These are phyloP conservation scores for Agaricus bisporus DNA, from an alignment of 768 basidiomycete genomes.

Conservation along the genomic window DNA sequence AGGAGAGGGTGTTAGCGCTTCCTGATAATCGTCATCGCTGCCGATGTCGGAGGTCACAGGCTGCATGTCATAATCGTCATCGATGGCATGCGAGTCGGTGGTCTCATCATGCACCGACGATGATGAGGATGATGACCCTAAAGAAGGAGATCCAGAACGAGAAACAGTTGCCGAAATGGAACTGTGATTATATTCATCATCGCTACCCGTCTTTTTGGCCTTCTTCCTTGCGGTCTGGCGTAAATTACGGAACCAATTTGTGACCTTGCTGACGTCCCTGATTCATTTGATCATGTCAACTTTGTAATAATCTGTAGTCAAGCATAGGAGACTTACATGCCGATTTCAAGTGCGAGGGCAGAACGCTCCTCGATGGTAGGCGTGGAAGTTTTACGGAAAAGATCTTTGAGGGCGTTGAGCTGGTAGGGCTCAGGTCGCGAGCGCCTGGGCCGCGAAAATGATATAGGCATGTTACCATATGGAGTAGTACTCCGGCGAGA, in stretches of 20 bases:
- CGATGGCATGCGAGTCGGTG: slow-evolving; percentile 44
- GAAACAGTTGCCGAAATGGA: slow-evolving; percentile 39
- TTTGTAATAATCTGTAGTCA: slow-evolving; percentile 13
- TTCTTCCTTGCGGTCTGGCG: slow-evolving; percentile 77
- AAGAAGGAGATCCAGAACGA: slow-evolving; percentile 45
- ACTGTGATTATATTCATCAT: slow-evolving; percentile 32
- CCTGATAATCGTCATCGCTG: slow-evolving; percentile 70
- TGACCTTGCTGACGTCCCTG: slow-evolving; percentile 80
- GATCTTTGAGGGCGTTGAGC: slow-evolving; percentile 65
- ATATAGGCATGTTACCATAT: slow-evolving; percentile 32
- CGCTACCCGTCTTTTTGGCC: slow-evolving; percentile 42
- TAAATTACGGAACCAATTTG: slow-evolving; percentile 85
- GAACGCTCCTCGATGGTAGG: slow-evolving; percentile 79
- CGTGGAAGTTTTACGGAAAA: slow-evolving; percentile 61
- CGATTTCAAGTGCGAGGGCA: slow-evolving; percentile 67
- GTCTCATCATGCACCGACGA: slow-evolving; percentile 33
- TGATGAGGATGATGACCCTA: slow-evolving; percentile 41
- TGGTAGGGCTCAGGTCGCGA: slow-evolving; percentile 78
- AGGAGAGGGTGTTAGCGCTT: slow-evolving; percentile 69
- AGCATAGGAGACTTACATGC: slow-evolving; percentile 48
- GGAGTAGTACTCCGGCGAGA: slow-evolving; percentile 37
- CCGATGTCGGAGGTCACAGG: slow-evolving; percentile 44
- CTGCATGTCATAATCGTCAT: slow-evolving; percentile 33
- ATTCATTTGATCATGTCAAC: slow-evolving; percentile 14
- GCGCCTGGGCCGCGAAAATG: slow-evolving; percentile 53